Percentiles rank a stretch among this genome's conserved stretches.
These are phyloP conservation scores for Psophocarpus tetragonolobus DNA, from an alignment of 306 rosid species.

Conservation along the genomic window DNA sequence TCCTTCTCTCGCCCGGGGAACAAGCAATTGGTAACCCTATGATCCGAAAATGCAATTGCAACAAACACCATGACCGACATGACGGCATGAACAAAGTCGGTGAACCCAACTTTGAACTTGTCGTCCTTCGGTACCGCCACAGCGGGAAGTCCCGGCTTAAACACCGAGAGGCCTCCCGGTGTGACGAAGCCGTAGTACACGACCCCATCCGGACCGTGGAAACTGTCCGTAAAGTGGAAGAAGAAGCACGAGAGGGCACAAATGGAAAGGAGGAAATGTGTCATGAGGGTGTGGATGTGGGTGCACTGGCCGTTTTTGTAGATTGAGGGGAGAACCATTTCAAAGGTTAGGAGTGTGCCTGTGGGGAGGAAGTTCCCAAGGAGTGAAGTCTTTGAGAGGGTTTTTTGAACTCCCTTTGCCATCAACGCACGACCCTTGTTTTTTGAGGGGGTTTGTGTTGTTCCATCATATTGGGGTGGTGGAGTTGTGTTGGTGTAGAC, in stretches of 20 bases:
- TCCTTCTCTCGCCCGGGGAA: conserved; percentile 66
- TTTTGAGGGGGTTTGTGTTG: neutral
- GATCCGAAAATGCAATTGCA: conserved; percentile 79
- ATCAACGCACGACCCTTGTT: conserved; percentile 51
- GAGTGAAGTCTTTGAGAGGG: conserved; percentile 64
- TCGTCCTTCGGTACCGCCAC: conserved; percentile 56
- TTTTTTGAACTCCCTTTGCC: conserved; percentile 81
- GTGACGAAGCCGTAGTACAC: conserved; percentile 79
- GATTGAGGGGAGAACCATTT: conserved; percentile 77
- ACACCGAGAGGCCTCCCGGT: conserved; percentile 55
- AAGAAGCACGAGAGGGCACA: conserved; percentile 79
- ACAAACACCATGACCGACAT: conserved; percentile 81
- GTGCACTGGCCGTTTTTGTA: conserved; percentile 63
- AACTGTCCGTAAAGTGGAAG: conserved; percentile 77
- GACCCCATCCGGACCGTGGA: conserved; percentile 55
- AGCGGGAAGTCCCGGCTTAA: conserved; percentile 50
- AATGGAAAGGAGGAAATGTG: conserved; percentile 43
- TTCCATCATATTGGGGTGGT: neutral
- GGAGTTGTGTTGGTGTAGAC: conserved; percentile 60
- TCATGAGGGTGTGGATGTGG: conserved; percentile 49
- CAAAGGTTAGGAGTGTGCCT: conserved; percentile 74
- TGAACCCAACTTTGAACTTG: conserved; percentile 39
- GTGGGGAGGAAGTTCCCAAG: conserved; percentile 87
- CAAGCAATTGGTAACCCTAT: conserved; percentile 63
- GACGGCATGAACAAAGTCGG: conserved; percentile 67